A percentile compares a stretch with the other conserved stretches of the same genome.
phyloP scores from a whole-genome alignment of 2,329 filamentous ascomycete genomes.

The Aspergillus pseudoterreus region DNA sequence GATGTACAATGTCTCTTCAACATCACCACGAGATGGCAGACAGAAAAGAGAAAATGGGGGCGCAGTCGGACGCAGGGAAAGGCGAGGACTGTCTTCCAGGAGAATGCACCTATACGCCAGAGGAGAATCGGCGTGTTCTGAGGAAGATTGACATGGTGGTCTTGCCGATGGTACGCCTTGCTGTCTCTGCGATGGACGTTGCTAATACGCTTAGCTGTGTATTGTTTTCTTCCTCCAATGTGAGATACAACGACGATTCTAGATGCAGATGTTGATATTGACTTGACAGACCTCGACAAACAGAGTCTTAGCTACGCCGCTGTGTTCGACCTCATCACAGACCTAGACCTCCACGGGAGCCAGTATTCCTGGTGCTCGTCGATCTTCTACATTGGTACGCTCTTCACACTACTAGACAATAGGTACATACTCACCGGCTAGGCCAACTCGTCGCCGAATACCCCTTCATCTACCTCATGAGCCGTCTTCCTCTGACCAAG shows the following conservation, averaged over 20 bases:
- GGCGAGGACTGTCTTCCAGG: neutral
- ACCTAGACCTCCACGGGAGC: slow-evolving; percentile 41
- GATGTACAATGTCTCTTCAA: too few relatives aligned
- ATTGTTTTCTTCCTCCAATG: slow-evolving; percentile 41
- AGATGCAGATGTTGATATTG: neutral
- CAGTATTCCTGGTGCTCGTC: slow-evolving; percentile 48
- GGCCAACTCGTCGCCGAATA: slow-evolving; percentile 46
- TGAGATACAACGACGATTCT: neutral
- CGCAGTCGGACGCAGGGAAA: neutral
- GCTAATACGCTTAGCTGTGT: slow-evolving; percentile 29
- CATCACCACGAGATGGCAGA: too few relatives aligned
- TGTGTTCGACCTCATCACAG: slow-evolving; percentile 40
- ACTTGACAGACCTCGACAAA: slow-evolving; percentile 35
- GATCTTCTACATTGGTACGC: slow-evolving; percentile 29
- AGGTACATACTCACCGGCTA: neutral
- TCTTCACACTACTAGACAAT: too few relatives aligned
- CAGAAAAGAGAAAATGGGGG: too few relatives aligned
- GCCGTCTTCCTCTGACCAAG: slow-evolving; percentile 43
- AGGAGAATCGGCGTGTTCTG: slow-evolving; percentile 16
- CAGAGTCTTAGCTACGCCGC: slow-evolving; percentile 49
- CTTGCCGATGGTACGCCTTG: slow-evolving; percentile 17
- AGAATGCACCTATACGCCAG: neutral
- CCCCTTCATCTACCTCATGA: slow-evolving; percentile 51
- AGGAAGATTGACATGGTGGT: slow-evolving; percentile 21
- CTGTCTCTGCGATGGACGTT: neutral